Conservation (phyloP, 345 rosid species). For the Aethionema arabicum region DNA sequence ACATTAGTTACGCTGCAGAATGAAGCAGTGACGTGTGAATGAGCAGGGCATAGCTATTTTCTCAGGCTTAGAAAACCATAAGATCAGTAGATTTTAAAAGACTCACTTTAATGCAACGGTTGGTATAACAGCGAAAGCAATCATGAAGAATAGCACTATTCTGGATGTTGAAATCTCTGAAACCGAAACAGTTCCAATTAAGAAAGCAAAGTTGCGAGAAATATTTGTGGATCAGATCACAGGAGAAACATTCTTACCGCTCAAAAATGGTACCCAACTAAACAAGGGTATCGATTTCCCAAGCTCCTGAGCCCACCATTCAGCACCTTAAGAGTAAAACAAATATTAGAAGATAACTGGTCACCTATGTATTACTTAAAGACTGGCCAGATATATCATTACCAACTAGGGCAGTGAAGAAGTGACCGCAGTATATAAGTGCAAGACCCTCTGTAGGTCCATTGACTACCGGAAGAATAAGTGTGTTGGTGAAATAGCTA, state of each 20-base stretch:
- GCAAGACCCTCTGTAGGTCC: slow-evolving; percentile 99
- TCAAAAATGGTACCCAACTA: slow-evolving; percentile 76
- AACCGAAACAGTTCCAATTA: slow-evolving; percentile 14
- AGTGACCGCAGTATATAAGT: slow-evolving; percentile 70
- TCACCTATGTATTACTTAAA: background rate
- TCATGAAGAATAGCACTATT: slow-evolving; percentile 61
- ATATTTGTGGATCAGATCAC: background rate
- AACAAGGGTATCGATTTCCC: slow-evolving; percentile 66
- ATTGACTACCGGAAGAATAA: slow-evolving; percentile 86
- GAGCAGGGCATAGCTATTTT: slow-evolving; percentile 8
- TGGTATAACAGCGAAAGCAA: slow-evolving; percentile 72
- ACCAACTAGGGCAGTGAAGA: slow-evolving; percentile 89
- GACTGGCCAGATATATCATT: slow-evolving; percentile 17
- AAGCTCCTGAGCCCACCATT: slow-evolving; percentile 84
- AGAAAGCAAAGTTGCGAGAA: slow-evolving; percentile 3
- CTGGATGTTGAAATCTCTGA: slow-evolving; percentile 63
- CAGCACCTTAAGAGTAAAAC: slow-evolving; percentile 59
- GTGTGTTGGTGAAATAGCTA: slow-evolving; percentile 93
- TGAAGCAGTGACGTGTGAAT: slow-evolving; percentile 18
- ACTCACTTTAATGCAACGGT: slow-evolving; percentile 83
- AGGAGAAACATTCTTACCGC: slow-evolving; percentile 47
- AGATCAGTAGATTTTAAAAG: background rate
- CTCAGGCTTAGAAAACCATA: background rate
- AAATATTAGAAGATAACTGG: background rate
- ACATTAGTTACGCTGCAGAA: slow-evolving; percentile 66